phyloP scores from a whole-genome alignment of 202 grass and related monocot genomes.

The Carex sylvatica region DNA sequence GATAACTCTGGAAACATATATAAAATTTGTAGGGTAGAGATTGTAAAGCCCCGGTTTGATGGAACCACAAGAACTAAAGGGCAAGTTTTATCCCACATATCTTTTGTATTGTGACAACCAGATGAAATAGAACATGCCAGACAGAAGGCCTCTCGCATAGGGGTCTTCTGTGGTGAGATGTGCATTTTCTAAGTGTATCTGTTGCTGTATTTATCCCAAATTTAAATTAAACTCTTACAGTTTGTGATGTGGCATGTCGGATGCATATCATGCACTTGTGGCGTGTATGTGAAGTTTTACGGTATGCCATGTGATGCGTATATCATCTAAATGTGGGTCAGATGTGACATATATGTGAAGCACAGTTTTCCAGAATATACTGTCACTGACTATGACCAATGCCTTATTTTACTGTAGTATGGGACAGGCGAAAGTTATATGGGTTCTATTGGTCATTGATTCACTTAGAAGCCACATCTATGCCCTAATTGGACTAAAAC shows the following conservation, averaged over 20 bases:
- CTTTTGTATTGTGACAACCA: background rate
- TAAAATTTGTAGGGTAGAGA: background rate
- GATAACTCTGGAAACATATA: background rate
- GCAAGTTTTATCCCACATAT: background rate
- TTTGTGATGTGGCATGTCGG: background rate
- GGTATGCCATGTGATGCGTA: no score
- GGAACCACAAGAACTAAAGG: background rate
- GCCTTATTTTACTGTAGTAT: background rate
- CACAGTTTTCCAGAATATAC: background rate
- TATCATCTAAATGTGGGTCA: no score
- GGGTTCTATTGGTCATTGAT: background rate
- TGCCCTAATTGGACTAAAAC: background rate
- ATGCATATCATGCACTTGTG: no score
- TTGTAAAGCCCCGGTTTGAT: background rate
- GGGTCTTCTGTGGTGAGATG: background rate
- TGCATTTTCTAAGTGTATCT: background rate
- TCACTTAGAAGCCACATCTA: background rate
- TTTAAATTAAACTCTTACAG: background rate
- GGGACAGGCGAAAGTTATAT: background rate
- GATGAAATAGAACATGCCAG: background rate
- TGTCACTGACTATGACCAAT: background rate
- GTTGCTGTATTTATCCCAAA: background rate
- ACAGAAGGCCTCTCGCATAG: background rate
- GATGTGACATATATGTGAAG: background rate
- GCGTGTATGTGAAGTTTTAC: no score